Evolutionary conservation across 257 asterid genomes (phyloP).

Genomic region (Solanum chilense): DNA sequence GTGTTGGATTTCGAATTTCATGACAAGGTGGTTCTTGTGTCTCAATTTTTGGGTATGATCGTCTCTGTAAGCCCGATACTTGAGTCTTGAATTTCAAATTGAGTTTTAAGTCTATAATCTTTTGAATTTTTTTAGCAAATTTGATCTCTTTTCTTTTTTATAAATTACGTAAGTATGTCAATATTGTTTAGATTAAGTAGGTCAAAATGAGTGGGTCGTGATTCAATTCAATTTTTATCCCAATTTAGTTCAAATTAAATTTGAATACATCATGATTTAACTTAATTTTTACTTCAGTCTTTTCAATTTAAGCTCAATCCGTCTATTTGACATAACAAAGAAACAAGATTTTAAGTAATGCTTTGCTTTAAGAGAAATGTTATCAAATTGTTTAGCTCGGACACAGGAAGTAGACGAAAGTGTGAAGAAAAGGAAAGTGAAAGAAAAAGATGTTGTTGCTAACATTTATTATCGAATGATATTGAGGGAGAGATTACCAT

Average conservation of each 20-base stretch:
- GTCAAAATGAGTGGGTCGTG: not conserved
- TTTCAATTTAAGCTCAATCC: not conserved
- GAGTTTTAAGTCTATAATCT: not conserved
- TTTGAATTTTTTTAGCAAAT: not conserved
- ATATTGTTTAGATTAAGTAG: not conserved
- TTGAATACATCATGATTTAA: not conserved
- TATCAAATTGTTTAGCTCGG: not conserved
- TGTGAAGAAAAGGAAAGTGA: not conserved
- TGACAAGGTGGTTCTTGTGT: not conserved
- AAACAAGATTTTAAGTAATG: not conserved
- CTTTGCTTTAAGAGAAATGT: not conserved
- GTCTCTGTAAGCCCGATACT: not conserved
- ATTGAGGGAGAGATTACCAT: not conserved
- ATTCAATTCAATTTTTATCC: not conserved
- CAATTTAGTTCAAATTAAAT: not conserved
- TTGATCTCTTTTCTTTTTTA: not conserved
- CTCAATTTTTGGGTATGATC: not conserved
- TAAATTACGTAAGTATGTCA: not conserved
- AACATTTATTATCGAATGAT: not conserved
- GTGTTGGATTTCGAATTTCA: not conserved
- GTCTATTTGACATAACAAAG: not conserved
- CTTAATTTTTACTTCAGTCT: not conserved
- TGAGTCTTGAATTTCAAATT: not conserved
- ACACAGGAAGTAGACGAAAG: not conserved
- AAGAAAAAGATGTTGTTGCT: not conserved